Evolutionary conservation across 2,329 filamentous ascomycete genomes (phyloP).

Genomic region (Colletotrichum magnum): DNA sequence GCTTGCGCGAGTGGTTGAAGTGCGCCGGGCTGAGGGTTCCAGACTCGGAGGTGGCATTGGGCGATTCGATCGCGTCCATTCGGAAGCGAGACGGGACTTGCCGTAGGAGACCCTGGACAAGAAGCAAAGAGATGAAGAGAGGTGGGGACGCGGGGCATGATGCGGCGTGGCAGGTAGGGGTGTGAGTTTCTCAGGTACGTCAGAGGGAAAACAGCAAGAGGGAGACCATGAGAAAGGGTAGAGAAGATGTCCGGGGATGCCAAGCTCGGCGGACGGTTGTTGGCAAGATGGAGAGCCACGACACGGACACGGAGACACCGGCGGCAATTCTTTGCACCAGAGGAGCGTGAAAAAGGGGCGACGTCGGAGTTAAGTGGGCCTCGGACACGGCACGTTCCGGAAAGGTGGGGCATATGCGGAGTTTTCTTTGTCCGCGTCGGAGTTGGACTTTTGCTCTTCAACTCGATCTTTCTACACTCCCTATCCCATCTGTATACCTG

Average conservation of each 20-base stretch:
- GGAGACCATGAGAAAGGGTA: background rate
- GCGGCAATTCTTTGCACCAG: background rate
- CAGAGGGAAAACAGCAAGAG: background rate
- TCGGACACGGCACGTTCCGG: conserved; percentile 22
- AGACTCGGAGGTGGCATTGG: conserved; percentile 47
- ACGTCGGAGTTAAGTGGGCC: conserved; percentile 20
- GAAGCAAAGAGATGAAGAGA: background rate
- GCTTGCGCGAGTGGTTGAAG: conserved; percentile 47
- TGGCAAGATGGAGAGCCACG: background rate
- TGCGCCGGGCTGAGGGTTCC: conserved; percentile 41
- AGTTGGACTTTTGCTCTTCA: conserved; percentile 23
- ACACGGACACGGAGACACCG: background rate
- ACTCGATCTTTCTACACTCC: conserved; percentile 20
- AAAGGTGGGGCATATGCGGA: conserved; percentile 18
- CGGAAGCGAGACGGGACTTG: background rate
- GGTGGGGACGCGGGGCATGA: conserved; percentile 25
- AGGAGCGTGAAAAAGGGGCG: background rate
- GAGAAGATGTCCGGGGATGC: background rate
- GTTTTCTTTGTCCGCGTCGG: conserved; percentile 16
- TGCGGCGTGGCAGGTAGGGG: background rate
- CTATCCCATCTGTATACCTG: too few relatives aligned
- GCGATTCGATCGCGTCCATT: conserved; percentile 49
- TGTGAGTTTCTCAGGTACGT: background rate
- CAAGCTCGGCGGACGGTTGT: conserved; percentile 4
- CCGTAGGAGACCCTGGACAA: background rate